Evolutionary conservation across 75 land plant species (phyloP).

Genomic region (Cupressus sempervirens): DNA sequence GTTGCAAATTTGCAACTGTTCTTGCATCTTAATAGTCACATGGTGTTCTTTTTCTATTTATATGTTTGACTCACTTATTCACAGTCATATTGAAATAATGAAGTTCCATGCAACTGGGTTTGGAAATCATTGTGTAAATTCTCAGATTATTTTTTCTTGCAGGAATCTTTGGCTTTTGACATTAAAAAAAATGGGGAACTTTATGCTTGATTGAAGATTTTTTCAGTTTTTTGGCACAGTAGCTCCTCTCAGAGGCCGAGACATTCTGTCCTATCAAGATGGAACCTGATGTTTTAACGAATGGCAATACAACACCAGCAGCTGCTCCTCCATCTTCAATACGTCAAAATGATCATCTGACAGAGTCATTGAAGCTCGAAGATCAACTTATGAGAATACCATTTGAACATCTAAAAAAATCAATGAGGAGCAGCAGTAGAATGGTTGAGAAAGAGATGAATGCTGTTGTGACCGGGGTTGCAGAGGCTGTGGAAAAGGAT

Average conservation of each 20-base stretch:
- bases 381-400: slow-evolving; percentile 90
- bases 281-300: slow-evolving; percentile 8
- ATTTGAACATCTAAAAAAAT: slow-evolving; percentile 93
- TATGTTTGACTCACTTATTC: neutral
- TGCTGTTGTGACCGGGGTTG: slow-evolving; percentile 74
- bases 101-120: neutral
- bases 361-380: slow-evolving; percentile 86
- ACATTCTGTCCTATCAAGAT: neutral
- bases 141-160: neutral
- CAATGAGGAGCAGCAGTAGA: slow-evolving; percentile 71
- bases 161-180: neutral
- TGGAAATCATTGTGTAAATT: neutral
- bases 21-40: neutral
- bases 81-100: neutral
- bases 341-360: slow-evolving; percentile 34
- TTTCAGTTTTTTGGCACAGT: neutral
- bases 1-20: neutral
- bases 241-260: neutral
- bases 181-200: neutral
- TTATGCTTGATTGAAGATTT: neutral
- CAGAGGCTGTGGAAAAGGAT: slow-evolving; percentile 46
- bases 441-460: slow-evolving; percentile 84
- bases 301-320: slow-evolving; percentile 15
- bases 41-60: neutral
- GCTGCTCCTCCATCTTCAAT: slow-evolving; percentile 18